phyloP scores from a whole-genome alignment of 2,329 filamentous ascomycete species.

The Colletotrichum noveboracense region DNA sequence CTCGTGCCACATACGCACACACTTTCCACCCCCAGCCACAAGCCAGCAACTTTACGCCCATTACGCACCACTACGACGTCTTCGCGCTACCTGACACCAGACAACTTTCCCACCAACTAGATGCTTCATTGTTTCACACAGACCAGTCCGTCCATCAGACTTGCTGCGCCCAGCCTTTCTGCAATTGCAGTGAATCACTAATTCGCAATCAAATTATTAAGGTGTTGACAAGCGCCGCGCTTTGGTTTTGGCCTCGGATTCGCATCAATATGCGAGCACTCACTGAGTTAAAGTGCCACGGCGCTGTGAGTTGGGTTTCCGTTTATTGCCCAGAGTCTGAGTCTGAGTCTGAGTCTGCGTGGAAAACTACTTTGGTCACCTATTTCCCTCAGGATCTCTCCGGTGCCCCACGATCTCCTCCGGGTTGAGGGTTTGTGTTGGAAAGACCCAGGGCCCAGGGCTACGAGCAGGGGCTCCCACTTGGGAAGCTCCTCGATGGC shows the following conservation, averaged over 20 bases:
- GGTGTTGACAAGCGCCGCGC: background rate
- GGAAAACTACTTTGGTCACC: background rate
- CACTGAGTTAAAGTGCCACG: background rate
- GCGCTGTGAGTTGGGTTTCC: background rate
- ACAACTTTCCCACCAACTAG: background rate
- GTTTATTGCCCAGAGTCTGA: background rate
- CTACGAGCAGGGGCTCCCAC: background rate
- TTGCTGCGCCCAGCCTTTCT: background rate
- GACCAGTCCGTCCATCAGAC: background rate
- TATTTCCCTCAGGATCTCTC: slow-evolving; percentile 7
- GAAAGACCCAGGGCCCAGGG: background rate
- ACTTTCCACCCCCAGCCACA: background rate
- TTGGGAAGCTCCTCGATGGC: slow-evolving; percentile 2
- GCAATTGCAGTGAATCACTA: background rate
- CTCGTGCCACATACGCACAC: background rate
- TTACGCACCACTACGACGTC: background rate
- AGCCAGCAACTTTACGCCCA: background rate
- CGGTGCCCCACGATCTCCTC: slow-evolving; percentile 9
- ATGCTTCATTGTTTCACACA: background rate
- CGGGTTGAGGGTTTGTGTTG: background rate
- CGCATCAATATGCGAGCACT: background rate
- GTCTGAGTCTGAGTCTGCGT: background rate
- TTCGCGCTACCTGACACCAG: background rate
- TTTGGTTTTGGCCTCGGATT: background rate
- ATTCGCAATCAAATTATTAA: background rate